These are phyloP conservation scores for Pseudomassariella vexata DNA, from an alignment of 2,329 filamentous ascomycete species.

Conservation along the genomic window DNA sequence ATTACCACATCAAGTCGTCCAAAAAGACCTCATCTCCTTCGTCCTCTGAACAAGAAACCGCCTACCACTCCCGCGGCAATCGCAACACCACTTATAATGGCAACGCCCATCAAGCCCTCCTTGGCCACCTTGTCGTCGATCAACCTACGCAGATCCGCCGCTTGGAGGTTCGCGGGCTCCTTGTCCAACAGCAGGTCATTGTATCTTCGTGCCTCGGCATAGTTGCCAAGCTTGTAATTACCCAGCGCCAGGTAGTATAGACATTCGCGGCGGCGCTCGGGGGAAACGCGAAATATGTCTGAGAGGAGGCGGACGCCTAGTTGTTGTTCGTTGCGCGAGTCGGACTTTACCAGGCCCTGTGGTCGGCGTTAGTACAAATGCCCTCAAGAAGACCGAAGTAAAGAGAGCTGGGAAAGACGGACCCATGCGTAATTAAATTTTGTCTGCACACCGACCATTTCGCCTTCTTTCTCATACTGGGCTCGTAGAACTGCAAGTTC, in stretches of 20 bases:
- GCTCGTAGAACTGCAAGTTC: constrained; percentile 89
- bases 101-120: constrained; percentile 89
- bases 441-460: constrained; percentile 94
- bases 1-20: too few relatives aligned
- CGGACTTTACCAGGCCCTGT: constrained; percentile 93
- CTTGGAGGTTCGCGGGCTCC: constrained; percentile 88
- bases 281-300: constrained; percentile 91
- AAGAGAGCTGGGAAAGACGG: constrained; percentile 23
- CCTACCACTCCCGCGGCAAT: constrained; percentile 91
- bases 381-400: neutral
- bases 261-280: constrained; percentile 91
- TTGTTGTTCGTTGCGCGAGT: constrained; percentile 78
- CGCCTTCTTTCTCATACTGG: constrained; percentile 96
- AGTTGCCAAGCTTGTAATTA: constrained; percentile 98
- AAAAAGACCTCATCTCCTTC: constrained; percentile 55
- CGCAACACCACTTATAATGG: constrained; percentile 88
- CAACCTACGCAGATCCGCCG: constrained; percentile 74
- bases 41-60: constrained; percentile 70
- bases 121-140: constrained; percentile 96
- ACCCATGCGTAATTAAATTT: constrained; percentile 99
- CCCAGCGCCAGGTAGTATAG: constrained; percentile 96
- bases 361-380: constrained; percentile 3
- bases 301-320: constrained; percentile 88
- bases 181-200: constrained; percentile 89
- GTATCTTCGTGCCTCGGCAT: constrained; percentile 87